A percentile compares a stretch with the other conserved stretches of the same genome.
These are phyloP conservation scores for Toxicodendron radicans DNA, from an alignment of 345 rosid genomes.

Conservation along the genomic window DNA sequence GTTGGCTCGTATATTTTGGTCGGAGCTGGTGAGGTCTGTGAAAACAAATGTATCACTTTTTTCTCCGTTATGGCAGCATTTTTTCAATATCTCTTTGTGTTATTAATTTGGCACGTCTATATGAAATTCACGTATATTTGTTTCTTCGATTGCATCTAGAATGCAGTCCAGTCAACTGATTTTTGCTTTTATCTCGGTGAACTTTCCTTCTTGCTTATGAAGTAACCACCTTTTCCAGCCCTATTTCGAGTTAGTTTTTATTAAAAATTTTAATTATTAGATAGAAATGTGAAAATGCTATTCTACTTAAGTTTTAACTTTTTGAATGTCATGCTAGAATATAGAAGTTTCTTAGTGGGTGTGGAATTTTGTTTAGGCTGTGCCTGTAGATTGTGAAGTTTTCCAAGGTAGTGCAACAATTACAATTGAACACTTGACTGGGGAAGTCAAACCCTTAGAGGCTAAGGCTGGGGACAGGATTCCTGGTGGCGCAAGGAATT, in stretches of 20 bases:
- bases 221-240: not conserved
- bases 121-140: no score
- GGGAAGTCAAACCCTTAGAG: slow-evolving; percentile 92
- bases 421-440: slow-evolving; percentile 93
- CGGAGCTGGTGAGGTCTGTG: slow-evolving; percentile 98
- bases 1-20: slow-evolving; percentile 87
- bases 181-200: not conserved
- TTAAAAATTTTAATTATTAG: not conserved
- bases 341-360: slow-evolving; percentile 4
- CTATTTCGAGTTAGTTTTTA: not conserved
- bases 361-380: slow-evolving; percentile 52
- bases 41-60: not conserved
- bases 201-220: not conserved
- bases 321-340: not conserved
- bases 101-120: not conserved
- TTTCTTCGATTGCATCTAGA: no score
- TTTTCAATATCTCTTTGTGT: no score
- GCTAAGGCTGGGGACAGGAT: slow-evolving; percentile 82
- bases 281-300: not conserved
- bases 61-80: not conserved
- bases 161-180: no score
- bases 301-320: not conserved
- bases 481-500: slow-evolving; percentile 95
- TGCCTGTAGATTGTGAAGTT: slow-evolving; percentile 94
- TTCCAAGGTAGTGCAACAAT: slow-evolving; percentile 89